Evolutionary conservation across 169 alveolate species (phyloP), one percentile per base, ranked within the genome.

Genomic region (Eimeria falciformis): DNA sequence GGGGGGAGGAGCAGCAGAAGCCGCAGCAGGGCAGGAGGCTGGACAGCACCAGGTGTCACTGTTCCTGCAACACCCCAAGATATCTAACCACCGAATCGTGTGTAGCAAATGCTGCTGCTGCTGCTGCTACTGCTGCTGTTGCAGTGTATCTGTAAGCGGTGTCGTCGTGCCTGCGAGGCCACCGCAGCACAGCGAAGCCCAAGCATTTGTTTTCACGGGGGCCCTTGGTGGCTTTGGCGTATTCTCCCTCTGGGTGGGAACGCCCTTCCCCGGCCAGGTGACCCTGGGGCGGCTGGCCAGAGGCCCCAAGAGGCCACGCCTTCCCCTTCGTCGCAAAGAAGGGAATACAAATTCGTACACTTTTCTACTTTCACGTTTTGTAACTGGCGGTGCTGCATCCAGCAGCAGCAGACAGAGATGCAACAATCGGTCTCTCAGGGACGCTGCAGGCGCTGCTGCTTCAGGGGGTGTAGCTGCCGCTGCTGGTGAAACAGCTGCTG

Each of bases 1-100:
- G 71, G 71, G 5, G 71, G 71, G 25, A 58, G 71, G 27, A 21
- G 71, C 71, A 58, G 71, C 71, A 58, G 71, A 27, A 58, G 71
- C 27, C 71, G 71, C 71, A 58, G 71, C 71, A 58, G 71, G 7
- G 27, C 33, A 11, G 71, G 29, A 12, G 11, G 62, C 62, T 50
- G 62, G 23, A 12, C 23, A 50, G 62, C 62, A 50, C 23, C 62
- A 50, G 1, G 23, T 50, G 62, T 12, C 62, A 1, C 62, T 50
- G 58, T 14, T 6, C 58, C 58, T 47, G 62, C 62, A 50, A 21
- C 62, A 50, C 62, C 62, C 62, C 62, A 50, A 50, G 62, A 12
- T 12, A n/a, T n/a, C n/a, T n/a, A n/a, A n/a, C 23, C 62, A 12
- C 62, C 62, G 62, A 50, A 50, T 50, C 18, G 62, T 12, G 62